Base-by-base conservation (phyloP, 208 protist species). In the Trypanosoma lewisi region DNA sequence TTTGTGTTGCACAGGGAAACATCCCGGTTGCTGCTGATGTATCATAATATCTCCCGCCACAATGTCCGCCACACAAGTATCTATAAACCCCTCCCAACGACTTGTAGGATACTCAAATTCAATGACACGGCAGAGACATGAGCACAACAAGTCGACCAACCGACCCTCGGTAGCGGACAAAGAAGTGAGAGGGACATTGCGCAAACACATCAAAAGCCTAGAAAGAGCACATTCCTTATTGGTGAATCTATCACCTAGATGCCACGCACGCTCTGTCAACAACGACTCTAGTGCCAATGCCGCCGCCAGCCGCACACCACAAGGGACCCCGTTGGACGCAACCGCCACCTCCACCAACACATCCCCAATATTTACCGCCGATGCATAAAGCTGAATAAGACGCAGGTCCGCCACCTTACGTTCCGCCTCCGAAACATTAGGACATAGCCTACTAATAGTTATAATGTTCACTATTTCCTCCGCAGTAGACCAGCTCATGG, bases 291-390 rank as follows among this genome's bases (percentile, higher is more conserved):
- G 63, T 14, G 77, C 77, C 12, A 90, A 63, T 33, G 70, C 57
- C 17, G 77, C 77, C 37, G 77, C 81, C 12, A 87, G 59, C 8
- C 80, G 77, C 19, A 87, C 14, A 45, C 49, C 67, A 4, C 61
- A 56, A 28, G 69, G 37, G 25, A 50, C 4, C 42, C 21, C 9
- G 60, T 51, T 2, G 17, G 6, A 19, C 73, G 63, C n/a, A 45
- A 70, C 49, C 2, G 67, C 61, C 12, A 90, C 54, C 5, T 75
- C 45, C 12, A 78, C 44, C 28, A 91, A 61, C 0, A 71, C 62
- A 63, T 91, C 78, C 8, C 84, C 84, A 16, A 79, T 71, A 55
- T 91, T 91, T 17, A 83, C 62, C 11, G 78, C 63, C 16, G 47
- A 49, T 1, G 49, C 42, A 36, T 79, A 79, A 28, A 83, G 11